Evolutionary conservation across 2,329 filamentous ascomycete species (phyloP).

Genomic region (Exophiala sp.): DNA sequence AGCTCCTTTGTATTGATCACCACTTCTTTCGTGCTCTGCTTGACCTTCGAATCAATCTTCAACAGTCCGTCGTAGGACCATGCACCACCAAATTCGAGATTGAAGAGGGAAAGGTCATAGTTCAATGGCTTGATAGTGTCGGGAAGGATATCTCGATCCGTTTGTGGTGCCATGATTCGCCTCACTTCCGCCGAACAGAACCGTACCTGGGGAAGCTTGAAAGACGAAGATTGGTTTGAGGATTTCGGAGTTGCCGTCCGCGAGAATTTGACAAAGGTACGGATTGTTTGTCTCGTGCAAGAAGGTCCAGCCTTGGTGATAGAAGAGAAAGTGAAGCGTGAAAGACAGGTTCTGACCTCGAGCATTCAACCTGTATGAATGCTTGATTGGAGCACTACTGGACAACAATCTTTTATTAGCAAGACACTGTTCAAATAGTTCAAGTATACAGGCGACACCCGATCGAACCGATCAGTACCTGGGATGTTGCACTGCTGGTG

Average conservation of each 20-base stretch:
- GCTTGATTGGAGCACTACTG: too few relatives aligned
- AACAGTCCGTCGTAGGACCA: conserved; percentile 87
- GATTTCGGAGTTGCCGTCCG: not conserved
- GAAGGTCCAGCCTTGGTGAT: conserved; percentile 23
- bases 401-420: not conserved
- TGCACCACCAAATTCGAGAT: conserved; percentile 66
- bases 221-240: not conserved
- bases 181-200: conserved; percentile 41
- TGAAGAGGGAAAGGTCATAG: conserved; percentile 77
- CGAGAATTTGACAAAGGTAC: conserved; percentile 9
- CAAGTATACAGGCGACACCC: not conserved
- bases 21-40: conserved; percentile 69
- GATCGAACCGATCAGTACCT: not conserved
- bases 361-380: conserved; percentile 14
- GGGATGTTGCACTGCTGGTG: not conserved
- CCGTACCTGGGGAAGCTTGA: conserved; percentile 26
- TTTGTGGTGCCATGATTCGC: conserved; percentile 38
- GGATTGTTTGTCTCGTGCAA: conserved; percentile 10
- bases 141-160: conserved; percentile 46
- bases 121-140: conserved; percentile 71
- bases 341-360: conserved; percentile 10
- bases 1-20: conserved; percentile 83
- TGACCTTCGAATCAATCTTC: conserved; percentile 72
- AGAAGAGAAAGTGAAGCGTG: conserved; percentile 19
- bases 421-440: not conserved